Base-by-base conservation (phyloP, 2,329 filamentous ascomycete species). In the Aspergillus sojae region DNA sequence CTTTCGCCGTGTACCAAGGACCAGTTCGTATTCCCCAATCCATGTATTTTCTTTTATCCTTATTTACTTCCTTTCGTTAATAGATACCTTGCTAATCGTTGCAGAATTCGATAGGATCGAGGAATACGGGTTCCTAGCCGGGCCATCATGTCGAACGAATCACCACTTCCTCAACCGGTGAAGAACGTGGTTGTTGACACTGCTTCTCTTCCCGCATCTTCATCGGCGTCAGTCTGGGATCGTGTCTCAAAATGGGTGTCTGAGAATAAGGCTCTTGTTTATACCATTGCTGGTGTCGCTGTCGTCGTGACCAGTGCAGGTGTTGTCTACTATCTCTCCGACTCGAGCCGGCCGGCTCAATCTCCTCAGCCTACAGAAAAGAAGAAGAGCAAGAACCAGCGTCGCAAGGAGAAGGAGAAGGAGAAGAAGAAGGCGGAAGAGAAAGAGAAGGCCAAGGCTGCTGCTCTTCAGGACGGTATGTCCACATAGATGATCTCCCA, bases 201-300 rank as follows among this genome's bases (percentile, higher is more conserved):
- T 64, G 69, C 79, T 62, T 75, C 75, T 57, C 72, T 80, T 53
- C 75, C 84, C 43, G 75, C 80, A 53, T 72, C 80, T 53, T 79
- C 80, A 63, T 86, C 90, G 65, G 87, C 89, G 64, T 90, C 91
- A 54, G 82, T 95, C 61, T 97, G 93, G 93, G 92, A 97, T 79
- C 90, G 94, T 74, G 84, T 97, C 80, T 91, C 93, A 69, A 89
- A 84, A 75, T 99, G 95, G 94, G 93, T 91, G 16, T 92, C 93
- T 2, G 94, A 98, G 78, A 94, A 99, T 83, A 98, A 97, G 84
- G 91, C 92, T 55, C 86, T 94, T 60, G 94, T 96, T 67, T 99
- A 97, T 81, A 97, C 95, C 70, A 92, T 98, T 80, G 95, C 94
- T 61, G 95, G 95, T 74, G 91, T 97, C 64, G 94, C 94, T 60